Base-by-base conservation (phyloP, 2,329 filamentous ascomycete genomes). In the Tothia fuscella region DNA sequence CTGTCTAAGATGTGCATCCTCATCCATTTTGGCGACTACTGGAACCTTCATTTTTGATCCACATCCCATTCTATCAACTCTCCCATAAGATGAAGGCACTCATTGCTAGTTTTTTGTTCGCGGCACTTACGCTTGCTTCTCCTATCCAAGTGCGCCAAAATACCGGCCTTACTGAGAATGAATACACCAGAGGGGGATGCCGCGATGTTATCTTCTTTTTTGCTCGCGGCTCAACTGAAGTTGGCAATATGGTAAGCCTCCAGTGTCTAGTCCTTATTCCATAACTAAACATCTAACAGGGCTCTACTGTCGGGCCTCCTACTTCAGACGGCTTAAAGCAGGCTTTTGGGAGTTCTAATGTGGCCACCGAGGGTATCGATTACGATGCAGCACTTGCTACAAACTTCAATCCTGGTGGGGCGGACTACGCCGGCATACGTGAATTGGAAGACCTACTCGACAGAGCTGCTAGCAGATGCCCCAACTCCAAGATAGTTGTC, bases 401-500 rank as follows among this genome's bases (percentile, higher is more conserved):
- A 29, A 65, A 64, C 48, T 47, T 54, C 17, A 49, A 53, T 2
- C 48, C 49, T 10, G 49, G 51, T 1, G 62, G 63, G 4, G 57
- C 57, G 3, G 55, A 55, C 13, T 43, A 46, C 12, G 48, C 47
- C 2, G 56, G 58, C 28, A 60, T 64, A 19, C 41, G 46, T 6
- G 52, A 58, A 40, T 57, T 58, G 45, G 49, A 53, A 14, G 43
- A 49, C 1, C 52, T 65, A 13, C 56, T 65, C 50, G 52, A 53
- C 6, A 38, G 56, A 28, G 62, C 58, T 4, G 56, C 56, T 34
- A 49, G 47, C 4, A 57, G 62, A 30, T 65, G 63, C 47, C 60
- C 60, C 5, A 43, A 52, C 43, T 58, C 59, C 4, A 53, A 52
- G 12, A 49, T 66, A 32, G 56, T 64, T 13, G 54, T 57, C 13